Evolutionary conservation across 2,329 filamentous ascomycete species (phyloP), one percentile per base, ranked within the genome.

Genomic region (Falciphora oryzae): DNA sequence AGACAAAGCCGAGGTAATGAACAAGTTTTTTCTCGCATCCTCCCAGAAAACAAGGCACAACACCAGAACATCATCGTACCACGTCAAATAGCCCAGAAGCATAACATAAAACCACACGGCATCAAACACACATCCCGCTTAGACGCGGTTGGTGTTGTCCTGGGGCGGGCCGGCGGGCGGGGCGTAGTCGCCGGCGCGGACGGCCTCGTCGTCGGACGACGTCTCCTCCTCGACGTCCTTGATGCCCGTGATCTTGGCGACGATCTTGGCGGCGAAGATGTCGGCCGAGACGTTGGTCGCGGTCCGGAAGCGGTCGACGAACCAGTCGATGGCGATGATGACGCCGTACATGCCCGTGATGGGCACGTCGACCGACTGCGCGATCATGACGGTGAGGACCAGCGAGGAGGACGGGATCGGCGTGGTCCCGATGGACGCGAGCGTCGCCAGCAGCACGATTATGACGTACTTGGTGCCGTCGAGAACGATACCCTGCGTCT

Each of bases 291-390:
- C 81, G 66, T 84, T 84, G 64, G 79, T 70, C 4, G 78, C 77
- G 0, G 82, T 84, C 18, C 82, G 75, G 76, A 84, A 84, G 32
- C 82, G 79, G 71, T 84, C 82, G n/a, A 83, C 74, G 71, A 84
- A 79, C 82, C 81, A 84, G 67, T 83, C 81, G 59, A 84, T 83
- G 29, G 81, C 81, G 2, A 83, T 77, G 18, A 84, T 79, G 57
- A 84, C 80, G 79, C 28, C 62, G 53, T 63, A 63, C 62, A 63
- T 63, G 62, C 62, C 62, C 22, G 53, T 82, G 44, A 82, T 70
- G 1, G 76, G 75, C 1, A 83, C 75, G 18, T 77, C 74, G 63
- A 83, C 75, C 10, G 75, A 75, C 28, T 75, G 72, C 13, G 80
- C 77, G 67, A 84, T 83, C 80, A 84, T 83, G 67, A 83, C 73